Percentiles rank a stretch among this genome's conserved stretches.
Conservation (phyloP, 139 green algal genomes). For the Parachlorella kessleri region DNA sequence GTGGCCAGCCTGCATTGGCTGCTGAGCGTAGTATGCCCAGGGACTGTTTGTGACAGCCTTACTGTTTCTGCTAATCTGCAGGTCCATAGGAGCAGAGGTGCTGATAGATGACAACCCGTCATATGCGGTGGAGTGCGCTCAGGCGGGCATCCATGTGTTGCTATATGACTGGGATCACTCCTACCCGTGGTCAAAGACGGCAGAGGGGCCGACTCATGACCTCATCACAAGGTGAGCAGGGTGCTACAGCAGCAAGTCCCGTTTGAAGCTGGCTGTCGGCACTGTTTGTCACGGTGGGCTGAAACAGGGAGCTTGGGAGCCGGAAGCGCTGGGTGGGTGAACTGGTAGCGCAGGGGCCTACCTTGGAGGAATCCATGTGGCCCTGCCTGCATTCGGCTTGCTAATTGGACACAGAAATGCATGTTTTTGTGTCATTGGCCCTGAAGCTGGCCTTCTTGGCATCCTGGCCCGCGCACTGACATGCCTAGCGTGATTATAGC, state of each 20-base stretch:
- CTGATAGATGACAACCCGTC: conserved; percentile 95
- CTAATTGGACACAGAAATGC: background rate
- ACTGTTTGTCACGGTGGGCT: too few relatives aligned
- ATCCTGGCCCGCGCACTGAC: background rate
- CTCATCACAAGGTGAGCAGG: conserved; percentile 33
- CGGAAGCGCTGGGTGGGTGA: background rate
- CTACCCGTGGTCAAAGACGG: conserved; percentile 93
- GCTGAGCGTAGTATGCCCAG: too few relatives aligned
- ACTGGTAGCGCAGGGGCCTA: background rate
- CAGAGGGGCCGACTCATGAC: conserved; percentile 30
- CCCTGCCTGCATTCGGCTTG: background rate
- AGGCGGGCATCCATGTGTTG: conserved; percentile 86
- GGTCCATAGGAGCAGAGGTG: conserved; percentile 78
- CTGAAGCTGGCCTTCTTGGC: too few relatives aligned
- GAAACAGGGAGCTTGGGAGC: background rate
- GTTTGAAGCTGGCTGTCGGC: too few relatives aligned
- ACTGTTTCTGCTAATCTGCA: too few relatives aligned
- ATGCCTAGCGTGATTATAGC: too few relatives aligned
- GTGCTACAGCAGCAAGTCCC: too few relatives aligned
- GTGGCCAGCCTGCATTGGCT: too few relatives aligned
- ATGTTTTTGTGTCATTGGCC: too few relatives aligned
- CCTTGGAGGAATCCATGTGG: background rate
- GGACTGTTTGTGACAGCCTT: too few relatives aligned
- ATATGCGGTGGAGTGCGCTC: conserved; percentile 89
- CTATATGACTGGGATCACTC: conserved; percentile 87